Evolutionary conservation across 2,329 filamentous ascomycete species (phyloP).

Genomic region (Sclerotinia borealis): DNA sequence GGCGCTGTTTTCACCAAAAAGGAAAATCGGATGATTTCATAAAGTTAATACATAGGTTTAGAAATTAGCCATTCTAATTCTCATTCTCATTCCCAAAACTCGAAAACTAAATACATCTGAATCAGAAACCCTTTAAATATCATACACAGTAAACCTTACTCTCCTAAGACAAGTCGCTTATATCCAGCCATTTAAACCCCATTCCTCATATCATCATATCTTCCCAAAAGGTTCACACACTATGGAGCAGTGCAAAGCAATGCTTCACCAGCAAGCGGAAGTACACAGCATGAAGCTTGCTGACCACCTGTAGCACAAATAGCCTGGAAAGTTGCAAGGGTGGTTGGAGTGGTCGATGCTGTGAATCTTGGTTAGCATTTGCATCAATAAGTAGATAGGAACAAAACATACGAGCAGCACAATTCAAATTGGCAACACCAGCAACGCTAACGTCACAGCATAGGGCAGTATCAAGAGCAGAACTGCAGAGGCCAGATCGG

Average conservation of each 20-base stretch:
- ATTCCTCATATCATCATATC: too few relatives aligned
- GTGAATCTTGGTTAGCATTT: background rate
- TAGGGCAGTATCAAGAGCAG: conserved; percentile 36
- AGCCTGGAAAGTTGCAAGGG: conserved; percentile 36
- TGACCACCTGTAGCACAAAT: conserved; percentile 27
- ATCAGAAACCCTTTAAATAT: too few relatives aligned
- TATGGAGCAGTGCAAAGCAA: background rate
- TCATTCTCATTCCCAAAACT: too few relatives aligned
- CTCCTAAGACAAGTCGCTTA: too few relatives aligned
- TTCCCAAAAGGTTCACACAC: background rate
- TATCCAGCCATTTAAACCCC: too few relatives aligned
- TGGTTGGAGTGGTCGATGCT: conserved; percentile 35
- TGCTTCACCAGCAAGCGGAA: conserved; percentile 38
- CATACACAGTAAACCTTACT: too few relatives aligned
- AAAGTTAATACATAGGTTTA: too few relatives aligned
- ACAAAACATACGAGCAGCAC: conserved; percentile 43
- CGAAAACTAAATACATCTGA: too few relatives aligned
- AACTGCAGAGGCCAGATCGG: background rate
- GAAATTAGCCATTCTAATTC: too few relatives aligned
- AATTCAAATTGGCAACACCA: conserved; percentile 51
- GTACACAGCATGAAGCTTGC: conserved; percentile 47
- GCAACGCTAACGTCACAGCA: conserved; percentile 60
- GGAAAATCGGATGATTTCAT: too few relatives aligned
- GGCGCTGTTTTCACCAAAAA: too few relatives aligned
- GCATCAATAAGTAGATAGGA: background rate